Conservation (phyloP, 225 moss, liverwort and hornwort genomes). For the Thuidium tamariscinum region DNA sequence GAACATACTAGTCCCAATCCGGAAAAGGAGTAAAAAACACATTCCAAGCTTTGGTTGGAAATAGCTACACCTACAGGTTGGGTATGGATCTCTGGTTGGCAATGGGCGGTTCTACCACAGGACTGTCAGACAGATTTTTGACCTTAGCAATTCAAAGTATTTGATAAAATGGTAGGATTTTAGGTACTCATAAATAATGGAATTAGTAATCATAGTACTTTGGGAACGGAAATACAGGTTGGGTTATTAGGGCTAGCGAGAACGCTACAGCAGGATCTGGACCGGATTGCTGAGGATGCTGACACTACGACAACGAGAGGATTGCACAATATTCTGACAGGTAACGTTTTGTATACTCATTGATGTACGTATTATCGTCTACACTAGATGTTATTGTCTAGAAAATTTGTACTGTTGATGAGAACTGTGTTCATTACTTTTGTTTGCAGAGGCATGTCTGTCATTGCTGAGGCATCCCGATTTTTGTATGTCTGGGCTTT, state of each 20-base stretch:
- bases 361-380: not conserved
- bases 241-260: constrained; percentile 44
- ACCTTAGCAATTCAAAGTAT: not conserved
- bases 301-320: constrained; percentile 41
- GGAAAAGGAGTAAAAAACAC: no score
- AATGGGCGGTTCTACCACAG: no score
- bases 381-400: not conserved
- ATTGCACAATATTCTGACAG: constrained; percentile 36
- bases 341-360: not conserved
- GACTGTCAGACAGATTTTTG: not conserved
- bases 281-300: constrained; percentile 43
- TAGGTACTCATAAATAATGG: not conserved
- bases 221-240: constrained; percentile 16
- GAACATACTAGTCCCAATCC: no score
- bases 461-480: constrained; percentile 45
- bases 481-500: constrained; percentile 42
- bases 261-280: constrained; percentile 35
- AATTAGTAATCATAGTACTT: not conserved
- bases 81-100: no score
- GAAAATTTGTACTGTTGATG: not conserved
- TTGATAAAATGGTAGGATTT: not conserved
- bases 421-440: not conserved
- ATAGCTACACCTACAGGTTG: no score
- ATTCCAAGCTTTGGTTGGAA: no score
- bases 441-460: constrained; percentile 41